Base-by-base conservation (phyloP, 805 yeast genomes). In the Kodamaea fukazawae region DNA sequence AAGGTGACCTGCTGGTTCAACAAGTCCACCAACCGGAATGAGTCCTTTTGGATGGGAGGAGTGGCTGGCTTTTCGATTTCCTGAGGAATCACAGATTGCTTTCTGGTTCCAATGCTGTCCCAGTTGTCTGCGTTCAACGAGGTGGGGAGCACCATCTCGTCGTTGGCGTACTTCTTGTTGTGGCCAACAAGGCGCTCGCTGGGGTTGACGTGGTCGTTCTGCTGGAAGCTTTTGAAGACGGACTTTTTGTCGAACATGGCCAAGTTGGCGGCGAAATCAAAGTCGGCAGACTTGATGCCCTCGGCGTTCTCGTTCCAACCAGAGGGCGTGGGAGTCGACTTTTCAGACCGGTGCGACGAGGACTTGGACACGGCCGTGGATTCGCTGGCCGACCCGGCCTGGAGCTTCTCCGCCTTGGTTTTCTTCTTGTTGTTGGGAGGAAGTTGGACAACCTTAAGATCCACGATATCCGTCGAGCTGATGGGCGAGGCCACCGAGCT, bases 191-290 rank as follows among this genome's bases (percentile, higher is more conserved):
- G 69, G 48, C 96, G 71, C 31, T 76, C 70, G 10, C 71, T 66
- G 1, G 83, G 81, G 29, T 73, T 77, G 12, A 78, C 70, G 13
- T 68, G 72, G 55, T 89, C 96, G 39, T 70, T 64, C 45, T 71
- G 71, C 36, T 78, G 79, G 53, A 90, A 74, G 55, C 87, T 88
- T 35, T 83, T 85, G 59, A 90, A 84, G 3, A 89, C 91, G 4
- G 81, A 71, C 43, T 72, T 67, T 59, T 90, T 90, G 59, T 90
- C 93, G 54, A 90, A 90, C 69, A 81, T 79, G 16, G 82, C 82
- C 46, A 90, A 70, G 55, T 85, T 86, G 10, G 86, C 81, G 40
- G 79, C 86, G 60, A 90, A 90, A 58, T 90, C 96, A 61, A 90
- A 90, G 47, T 88, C 96, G 15, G 68, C 73, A 40, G 71, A 57